Base-by-base conservation (phyloP, 1,284 basidiomycete species). In the Marasmius tenuissimus region DNA sequence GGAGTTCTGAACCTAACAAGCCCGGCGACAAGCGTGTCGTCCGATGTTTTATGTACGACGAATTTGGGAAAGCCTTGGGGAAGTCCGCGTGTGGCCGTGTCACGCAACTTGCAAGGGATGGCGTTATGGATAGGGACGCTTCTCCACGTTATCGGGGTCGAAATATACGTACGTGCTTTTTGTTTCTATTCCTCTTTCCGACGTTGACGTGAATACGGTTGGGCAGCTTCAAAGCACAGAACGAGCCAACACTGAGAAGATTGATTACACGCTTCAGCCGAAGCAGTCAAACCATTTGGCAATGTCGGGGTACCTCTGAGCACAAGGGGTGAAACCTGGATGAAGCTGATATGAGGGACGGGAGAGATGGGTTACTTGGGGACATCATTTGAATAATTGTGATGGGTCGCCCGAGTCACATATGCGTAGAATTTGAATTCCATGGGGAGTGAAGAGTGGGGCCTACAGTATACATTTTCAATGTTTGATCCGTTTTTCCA, bases 61-160 rank as follows among this genome's bases (percentile, higher is more conserved):
- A 57, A 1, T 63, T 71, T 6, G 59, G 63, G 12, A 2, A n/a
- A 7, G 69, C 67, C 7, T 63, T 69, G 1, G 55, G 68, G 22
- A 47, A 62, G 12, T 27, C 27, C 27, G 27, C 27, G 27, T 27
- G 27, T 27, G 4, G 27, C 4, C 65, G 70, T 27, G 65, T 58
- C 11, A 61, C 60, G 9, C 61, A 18, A 14, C 9, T 55, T 11
- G n/a, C 18, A 61, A 22, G 71, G 71, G 33, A 71, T 72, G 71
- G 57, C 67, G 0, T 38, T 72, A 39, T 72, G 71, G 71, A 58
- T 71, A 27, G 70, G 65, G 7, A 66, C 63, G 1, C 51, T 71
- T 11, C 62, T 71, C 1, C 70, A 71, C 39, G 61, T 68, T n/a
- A 61, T 67, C 38, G 69, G 61, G n/a, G 65, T 67, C 16, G 71